Evolutionary conservation across 345 rosid genomes (phyloP), one percentile per base, ranked within the genome.

Genomic region (Hypericum androsaemum): DNA sequence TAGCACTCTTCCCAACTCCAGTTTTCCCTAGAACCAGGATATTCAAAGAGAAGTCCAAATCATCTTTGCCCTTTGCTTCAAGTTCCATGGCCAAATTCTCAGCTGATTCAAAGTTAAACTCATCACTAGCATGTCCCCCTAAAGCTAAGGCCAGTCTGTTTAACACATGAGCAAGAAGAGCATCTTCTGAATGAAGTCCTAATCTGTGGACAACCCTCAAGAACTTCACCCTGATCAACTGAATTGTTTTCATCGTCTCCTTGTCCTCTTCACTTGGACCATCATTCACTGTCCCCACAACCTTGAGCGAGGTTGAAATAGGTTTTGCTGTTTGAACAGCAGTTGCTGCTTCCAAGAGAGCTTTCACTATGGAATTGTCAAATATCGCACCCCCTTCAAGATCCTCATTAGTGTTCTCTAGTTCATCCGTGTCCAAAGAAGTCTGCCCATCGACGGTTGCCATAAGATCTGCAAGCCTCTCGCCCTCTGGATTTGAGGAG

Each of bases 1-100:
- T 80, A 6, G 94, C 81, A 65, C 97, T 89, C 76, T 86, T 89
- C 48, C 97, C 88, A 2, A 83, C 95, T 5, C 97, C 94, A 4
- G 81, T 66, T 80, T 83, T 89, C 56, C 97, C 95, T 0, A 89
- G 65, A 64, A 83, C 84, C 64, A 86, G 52, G 59, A 86, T 61
- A 54, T 70, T 81, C 72, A 83, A 61, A 57, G 74, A 75, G 57
- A 83, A 80, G 53, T 78, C 75, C 9, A 65, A 54, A 54, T 67
- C 64, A 50, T 52, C 68, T 54, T 67, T 59, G 15, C 69, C 57
- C 54, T 72, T 74, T 39, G 56, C 69, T 71, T 73, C 82, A 39
- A 63, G 75, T 66, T 79, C 60, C 60, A 39, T 41, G 8, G 73
- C 74, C 57, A 60, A 56, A 44, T 32, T 67, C 71, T 62, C 56